Base-by-base conservation (phyloP, 2,329 filamentous ascomycete genomes). In the Pseudocercospora macadamiae region DNA sequence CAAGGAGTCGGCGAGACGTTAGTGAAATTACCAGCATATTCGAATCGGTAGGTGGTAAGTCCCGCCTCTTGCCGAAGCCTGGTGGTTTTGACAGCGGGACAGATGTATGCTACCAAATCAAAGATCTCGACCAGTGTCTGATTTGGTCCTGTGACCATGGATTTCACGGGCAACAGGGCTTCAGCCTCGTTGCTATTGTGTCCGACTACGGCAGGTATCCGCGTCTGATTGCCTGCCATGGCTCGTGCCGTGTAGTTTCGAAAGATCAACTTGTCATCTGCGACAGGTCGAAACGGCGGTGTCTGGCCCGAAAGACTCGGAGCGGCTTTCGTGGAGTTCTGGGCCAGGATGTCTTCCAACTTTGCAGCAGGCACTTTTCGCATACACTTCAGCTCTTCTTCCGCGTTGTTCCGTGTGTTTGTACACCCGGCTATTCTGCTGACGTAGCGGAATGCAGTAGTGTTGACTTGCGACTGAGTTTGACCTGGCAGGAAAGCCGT, bases 401-500 rank as follows among this genome's bases (percentile, higher is more conserved):
- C 53, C 2, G 62, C 54, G 14, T 66, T 61, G 18, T 63, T 56
- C n/a, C n/a, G n/a, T n/a, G n/a, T n/a, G 3, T 61, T 64, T 48
- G 63, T 61, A 51, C 76, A 78, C 1, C 71, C 74, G 9, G 77
- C 66, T 1, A 72, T 65, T 6, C 42, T 45, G 9, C 60, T 36
- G 36, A 73, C 71, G 9, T 54, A 28, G 6, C 60, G 68, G 1
- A 68, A 62, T 4, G 68, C 62, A 12, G 67, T 71, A 1, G 71
- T 71, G 18, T 23, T 83, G 4, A 82, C 79, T 39, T 83, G 79
- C 0, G 16, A 14, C 14, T 16, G 28, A 5, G 45, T 30, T 14
- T 21, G 16, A 5, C 45, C 23, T n/a, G 23, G n/a, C 10, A 49
- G 10, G n/a, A n/a, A n/a, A n/a, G 44, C 45, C 8, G 18, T n/a